Conservation (phyloP, 148 eudicot species). For the Talinum fruticosum region DNA sequence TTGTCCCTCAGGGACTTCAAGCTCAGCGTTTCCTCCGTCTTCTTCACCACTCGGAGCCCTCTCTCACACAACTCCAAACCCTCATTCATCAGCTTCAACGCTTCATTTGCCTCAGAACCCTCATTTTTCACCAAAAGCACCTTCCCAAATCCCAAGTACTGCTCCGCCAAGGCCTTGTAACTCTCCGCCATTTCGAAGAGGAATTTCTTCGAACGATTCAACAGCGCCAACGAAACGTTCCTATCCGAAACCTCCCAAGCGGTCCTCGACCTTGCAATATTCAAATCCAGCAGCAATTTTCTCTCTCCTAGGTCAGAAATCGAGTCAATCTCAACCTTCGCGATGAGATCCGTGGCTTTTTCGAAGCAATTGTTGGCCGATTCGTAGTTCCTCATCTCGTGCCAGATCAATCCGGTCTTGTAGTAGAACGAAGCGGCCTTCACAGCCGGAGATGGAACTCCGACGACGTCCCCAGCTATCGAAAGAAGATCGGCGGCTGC, state of each 20-base stretch:
- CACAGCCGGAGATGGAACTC: slow-evolving; percentile 66
- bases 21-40: slow-evolving; percentile 50
- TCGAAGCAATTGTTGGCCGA: slow-evolving; percentile 70
- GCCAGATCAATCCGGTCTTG: slow-evolving; percentile 77
- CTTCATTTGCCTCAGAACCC: slow-evolving; percentile 43
- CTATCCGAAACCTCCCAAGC: slow-evolving; percentile 80
- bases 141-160: slow-evolving; percentile 68
- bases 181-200: slow-evolving; percentile 53
- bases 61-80: slow-evolving; percentile 79
- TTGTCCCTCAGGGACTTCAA: slow-evolving; percentile 56
- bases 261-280: slow-evolving; percentile 69
- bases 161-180: slow-evolving; percentile 55
- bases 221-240: slow-evolving; percentile 56
- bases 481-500: slow-evolving; percentile 60
- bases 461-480: slow-evolving; percentile 53
- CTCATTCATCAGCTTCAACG: slow-evolving; percentile 81
- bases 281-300: slow-evolving; percentile 58
- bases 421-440: slow-evolving; percentile 76
- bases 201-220: slow-evolving; percentile 69
- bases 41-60: slow-evolving; percentile 67
- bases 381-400: slow-evolving; percentile 55
- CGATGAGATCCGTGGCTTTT: slow-evolving; percentile 66
- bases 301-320: slow-evolving; percentile 64
- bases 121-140: slow-evolving; percentile 42
- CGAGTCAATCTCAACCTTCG: slow-evolving; percentile 42